These are phyloP conservation scores for Phellopilus nigrolimitatus DNA, from an alignment of 1,284 basidiomycete species.

Conservation along the genomic window DNA sequence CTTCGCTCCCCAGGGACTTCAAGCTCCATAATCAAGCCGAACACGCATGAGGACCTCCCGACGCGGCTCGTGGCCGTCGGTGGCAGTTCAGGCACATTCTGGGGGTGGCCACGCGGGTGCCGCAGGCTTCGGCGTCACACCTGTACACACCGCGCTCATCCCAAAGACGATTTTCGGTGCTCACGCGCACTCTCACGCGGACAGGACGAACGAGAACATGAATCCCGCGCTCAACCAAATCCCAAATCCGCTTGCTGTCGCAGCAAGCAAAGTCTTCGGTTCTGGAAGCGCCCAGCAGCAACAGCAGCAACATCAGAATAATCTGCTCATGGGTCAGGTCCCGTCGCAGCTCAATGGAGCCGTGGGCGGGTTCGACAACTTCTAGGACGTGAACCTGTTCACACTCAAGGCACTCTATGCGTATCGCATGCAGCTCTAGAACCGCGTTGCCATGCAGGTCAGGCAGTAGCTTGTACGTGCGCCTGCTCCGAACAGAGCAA, in stretches of 20 bases:
- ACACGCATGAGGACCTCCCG: constrained; percentile 80
- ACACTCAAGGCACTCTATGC: constrained; percentile 79
- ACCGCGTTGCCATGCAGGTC: constrained; percentile 59
- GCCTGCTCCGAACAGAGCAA: no score
- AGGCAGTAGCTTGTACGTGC: constrained; percentile 28
- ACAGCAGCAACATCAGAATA: constrained; percentile 9
- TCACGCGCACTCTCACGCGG: no score
- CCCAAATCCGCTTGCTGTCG: constrained; percentile 17
- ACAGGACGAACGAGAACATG: no score
- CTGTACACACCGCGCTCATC: no score
- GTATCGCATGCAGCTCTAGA: constrained; percentile 86
- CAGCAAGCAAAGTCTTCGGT: constrained; percentile 23
- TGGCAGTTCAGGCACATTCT: constrained; percentile 49
- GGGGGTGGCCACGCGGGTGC: constrained; percentile 60
- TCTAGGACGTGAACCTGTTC: constrained; percentile 73
- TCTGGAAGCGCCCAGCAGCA: constrained; percentile 9
- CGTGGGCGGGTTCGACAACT: constrained; percentile 53
- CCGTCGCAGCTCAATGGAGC: constrained; percentile 29
- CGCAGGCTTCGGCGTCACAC: constrained; percentile 53
- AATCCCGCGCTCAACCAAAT: no score
- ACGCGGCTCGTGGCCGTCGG: constrained; percentile 42
- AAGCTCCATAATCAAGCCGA: constrained; percentile 53
- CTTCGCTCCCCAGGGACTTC: constrained; percentile 27
- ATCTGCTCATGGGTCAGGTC: constrained; percentile 21
- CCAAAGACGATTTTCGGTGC: no score